phyloP scores from a whole-genome alignment of 768 basidiomycete genomes.

The Kondoa subrosea region DNA sequence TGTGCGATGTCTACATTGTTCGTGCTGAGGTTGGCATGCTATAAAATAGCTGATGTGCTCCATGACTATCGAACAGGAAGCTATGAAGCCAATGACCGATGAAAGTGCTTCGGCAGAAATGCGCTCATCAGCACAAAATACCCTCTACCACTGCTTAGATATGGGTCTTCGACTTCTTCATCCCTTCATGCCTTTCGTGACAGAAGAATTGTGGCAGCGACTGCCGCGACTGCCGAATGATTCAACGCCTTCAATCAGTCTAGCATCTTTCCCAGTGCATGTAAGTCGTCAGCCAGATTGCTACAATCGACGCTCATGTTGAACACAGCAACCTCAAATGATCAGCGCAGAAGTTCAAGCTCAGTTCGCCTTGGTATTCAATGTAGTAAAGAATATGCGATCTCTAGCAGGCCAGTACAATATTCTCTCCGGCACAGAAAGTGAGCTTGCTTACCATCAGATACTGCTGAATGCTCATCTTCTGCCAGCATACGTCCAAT shows the following conservation, averaged over 20 bases:
- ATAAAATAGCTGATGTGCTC: constrained; percentile 5
- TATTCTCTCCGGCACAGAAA: constrained; percentile 64
- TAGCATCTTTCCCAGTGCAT: constrained; percentile 60
- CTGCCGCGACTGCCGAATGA: constrained; percentile 72
- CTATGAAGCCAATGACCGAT: constrained; percentile 95
- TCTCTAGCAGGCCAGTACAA: constrained; percentile 80
- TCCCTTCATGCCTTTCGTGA: constrained; percentile 98
- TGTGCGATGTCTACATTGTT: constrained; percentile 91
- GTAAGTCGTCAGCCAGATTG: constrained; percentile 40
- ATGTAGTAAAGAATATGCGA: constrained; percentile 57
- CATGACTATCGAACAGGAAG: constrained; percentile 48
- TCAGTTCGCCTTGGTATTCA: constrained; percentile 71
- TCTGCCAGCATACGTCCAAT: constrained; percentile 55
- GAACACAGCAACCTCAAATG: constrained; percentile 30
- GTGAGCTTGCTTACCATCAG: constrained; percentile 36
- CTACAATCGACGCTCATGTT: constrained; percentile 35
- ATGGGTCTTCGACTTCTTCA: constrained; percentile 74
- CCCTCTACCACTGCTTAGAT: constrained; percentile 85
- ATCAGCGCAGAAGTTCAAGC: constrained; percentile 50
- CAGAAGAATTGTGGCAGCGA: constrained; percentile 96
- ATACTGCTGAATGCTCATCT: neutral
- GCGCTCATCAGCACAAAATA: constrained; percentile 77
- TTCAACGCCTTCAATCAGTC: constrained; percentile 69
- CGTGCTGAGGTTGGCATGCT: constrained; percentile 38
- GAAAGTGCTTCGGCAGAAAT: constrained; percentile 43